Conservation (phyloP, 177 flowering plant species). For the Telopea speciosissima region DNA sequence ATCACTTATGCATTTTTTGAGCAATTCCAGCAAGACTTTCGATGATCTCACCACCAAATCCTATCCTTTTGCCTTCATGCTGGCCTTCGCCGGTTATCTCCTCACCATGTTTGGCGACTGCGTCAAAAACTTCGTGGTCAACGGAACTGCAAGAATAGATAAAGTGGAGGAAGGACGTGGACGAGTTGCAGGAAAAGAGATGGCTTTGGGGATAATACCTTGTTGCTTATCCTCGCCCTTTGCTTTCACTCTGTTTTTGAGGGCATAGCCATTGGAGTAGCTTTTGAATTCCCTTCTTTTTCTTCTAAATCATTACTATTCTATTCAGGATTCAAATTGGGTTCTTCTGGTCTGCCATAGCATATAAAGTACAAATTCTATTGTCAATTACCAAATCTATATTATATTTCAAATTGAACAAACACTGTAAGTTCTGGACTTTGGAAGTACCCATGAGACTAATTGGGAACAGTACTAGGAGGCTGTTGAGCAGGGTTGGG, state of each 20-base stretch:
- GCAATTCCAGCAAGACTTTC: slow-evolving; percentile 56
- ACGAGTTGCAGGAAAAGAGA: too few relatives aligned
- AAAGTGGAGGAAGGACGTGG: background rate
- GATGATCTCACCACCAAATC: slow-evolving; percentile 34
- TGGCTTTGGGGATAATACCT: slow-evolving; percentile 52
- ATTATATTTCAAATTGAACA: too few relatives aligned
- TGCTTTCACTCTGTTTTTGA: slow-evolving; percentile 86
- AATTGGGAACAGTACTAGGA: too few relatives aligned
- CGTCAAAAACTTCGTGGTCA: slow-evolving; percentile 20
- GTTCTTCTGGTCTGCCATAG: too few relatives aligned
- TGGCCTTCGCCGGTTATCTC: slow-evolving; percentile 63
- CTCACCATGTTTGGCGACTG: slow-evolving; percentile 79
- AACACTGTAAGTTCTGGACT: too few relatives aligned
- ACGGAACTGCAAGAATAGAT: background rate
- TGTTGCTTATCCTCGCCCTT: slow-evolving; percentile 64
- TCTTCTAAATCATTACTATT: too few relatives aligned
- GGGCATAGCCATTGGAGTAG: slow-evolving; percentile 85
- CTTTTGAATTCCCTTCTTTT: background rate
- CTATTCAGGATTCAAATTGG: too few relatives aligned
- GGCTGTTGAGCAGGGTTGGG: background rate
- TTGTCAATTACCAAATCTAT: too few relatives aligned
- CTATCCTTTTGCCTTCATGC: slow-evolving; percentile 77
- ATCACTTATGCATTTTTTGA: slow-evolving; percentile 72
- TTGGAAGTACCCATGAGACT: too few relatives aligned
- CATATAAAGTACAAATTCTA: too few relatives aligned